A percentile compares a stretch with the other conserved stretches of the same genome.
Evolutionary conservation across 352 stramenopile species (phyloP).

Genomic region (Phytophthora crassamura): DNA sequence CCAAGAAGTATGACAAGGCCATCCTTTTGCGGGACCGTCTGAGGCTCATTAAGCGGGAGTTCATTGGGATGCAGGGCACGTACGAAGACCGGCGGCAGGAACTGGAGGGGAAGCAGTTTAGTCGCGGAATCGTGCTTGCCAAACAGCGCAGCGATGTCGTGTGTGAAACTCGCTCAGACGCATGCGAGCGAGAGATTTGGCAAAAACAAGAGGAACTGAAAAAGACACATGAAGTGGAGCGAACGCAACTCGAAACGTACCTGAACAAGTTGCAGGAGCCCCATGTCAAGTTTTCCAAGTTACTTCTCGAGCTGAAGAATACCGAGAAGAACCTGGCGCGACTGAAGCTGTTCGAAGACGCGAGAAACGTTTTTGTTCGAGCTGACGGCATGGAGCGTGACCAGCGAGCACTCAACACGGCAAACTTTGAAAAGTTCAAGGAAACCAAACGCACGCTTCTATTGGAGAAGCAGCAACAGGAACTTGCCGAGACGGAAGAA

Average conservation of each 20-base stretch:
- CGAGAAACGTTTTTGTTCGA: slow-evolving; percentile 70
- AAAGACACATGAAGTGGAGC: slow-evolving; percentile 68
- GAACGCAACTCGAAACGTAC: slow-evolving; percentile 68
- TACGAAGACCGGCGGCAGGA: slow-evolving; percentile 66
- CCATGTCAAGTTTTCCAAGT: slow-evolving; percentile 72
- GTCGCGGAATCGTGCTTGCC: slow-evolving; percentile 47
- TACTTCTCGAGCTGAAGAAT: slow-evolving; percentile 75
- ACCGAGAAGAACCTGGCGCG: slow-evolving; percentile 71
- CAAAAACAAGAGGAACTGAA: slow-evolving; percentile 57
- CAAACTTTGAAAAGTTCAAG: slow-evolving; percentile 69
- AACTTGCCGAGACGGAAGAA: slow-evolving; percentile 66
- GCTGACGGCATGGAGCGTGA: slow-evolving; percentile 70
- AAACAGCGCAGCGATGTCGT: slow-evolving; percentile 45
- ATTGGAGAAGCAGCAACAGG: slow-evolving; percentile 58
- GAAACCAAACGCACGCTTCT: slow-evolving; percentile 60
- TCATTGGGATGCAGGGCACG: slow-evolving; percentile 66
- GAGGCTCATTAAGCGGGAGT: slow-evolving; percentile 67
- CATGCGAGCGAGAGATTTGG: slow-evolving; percentile 52
- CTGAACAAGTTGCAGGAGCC: slow-evolving; percentile 62
- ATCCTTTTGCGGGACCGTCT: slow-evolving; percentile 71
- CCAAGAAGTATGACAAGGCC: slow-evolving; percentile 78
- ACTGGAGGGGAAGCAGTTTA: slow-evolving; percentile 57
- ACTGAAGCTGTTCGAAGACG: slow-evolving; percentile 75
- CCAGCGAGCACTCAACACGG: slow-evolving; percentile 47
- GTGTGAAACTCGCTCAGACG: slow-evolving; percentile 35